phyloP scores from a whole-genome alignment of 163 green algal genomes.

The Volvox carteri region DNA sequence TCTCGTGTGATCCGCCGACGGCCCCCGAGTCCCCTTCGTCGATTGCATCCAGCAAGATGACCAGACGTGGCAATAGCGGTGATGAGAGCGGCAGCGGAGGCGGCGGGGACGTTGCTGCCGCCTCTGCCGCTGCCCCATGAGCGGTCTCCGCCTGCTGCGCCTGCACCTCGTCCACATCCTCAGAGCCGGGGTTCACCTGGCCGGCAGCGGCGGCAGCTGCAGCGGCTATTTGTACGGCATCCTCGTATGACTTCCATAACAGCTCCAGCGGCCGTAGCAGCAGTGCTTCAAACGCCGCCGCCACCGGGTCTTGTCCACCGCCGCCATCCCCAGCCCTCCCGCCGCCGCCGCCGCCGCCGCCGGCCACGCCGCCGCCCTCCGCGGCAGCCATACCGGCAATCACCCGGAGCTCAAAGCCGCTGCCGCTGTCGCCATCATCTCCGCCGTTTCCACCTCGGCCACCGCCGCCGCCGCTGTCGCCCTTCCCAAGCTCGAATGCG shows the following conservation, averaged over 20 bases:
- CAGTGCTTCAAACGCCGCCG: slow-evolving; percentile 35
- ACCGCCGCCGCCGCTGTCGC: background rate
- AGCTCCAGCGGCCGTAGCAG: slow-evolving; percentile 29
- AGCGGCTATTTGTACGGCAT: background rate
- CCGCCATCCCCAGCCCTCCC: background rate
- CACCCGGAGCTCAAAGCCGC: slow-evolving; percentile 2
- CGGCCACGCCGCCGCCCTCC: background rate
- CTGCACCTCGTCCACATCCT: background rate
- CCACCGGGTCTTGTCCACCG: background rate
- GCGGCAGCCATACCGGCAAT: slow-evolving; percentile 1
- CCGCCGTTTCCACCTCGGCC: background rate
- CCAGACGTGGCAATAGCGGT: background rate
- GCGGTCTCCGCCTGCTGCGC: background rate
- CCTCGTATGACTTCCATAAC: background rate
- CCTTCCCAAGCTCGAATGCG: slow-evolving; percentile 32
- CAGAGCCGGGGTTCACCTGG: background rate
- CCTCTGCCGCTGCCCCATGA: background rate
- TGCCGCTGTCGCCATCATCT: background rate
- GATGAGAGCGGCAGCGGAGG: background rate
- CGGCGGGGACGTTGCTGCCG: background rate
- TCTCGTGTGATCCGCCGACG: background rate
- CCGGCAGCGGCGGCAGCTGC: background rate
- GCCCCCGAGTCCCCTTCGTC: slow-evolving; percentile 14
- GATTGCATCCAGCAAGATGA: slow-evolving; percentile 12
- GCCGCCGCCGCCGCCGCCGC: background rate